Percentiles rank a stretch among this genome's conserved stretches.
These are phyloP conservation scores for Trichopus zeylanicus DNA, from an alignment of 116 monocot species.

Conservation along the genomic window DNA sequence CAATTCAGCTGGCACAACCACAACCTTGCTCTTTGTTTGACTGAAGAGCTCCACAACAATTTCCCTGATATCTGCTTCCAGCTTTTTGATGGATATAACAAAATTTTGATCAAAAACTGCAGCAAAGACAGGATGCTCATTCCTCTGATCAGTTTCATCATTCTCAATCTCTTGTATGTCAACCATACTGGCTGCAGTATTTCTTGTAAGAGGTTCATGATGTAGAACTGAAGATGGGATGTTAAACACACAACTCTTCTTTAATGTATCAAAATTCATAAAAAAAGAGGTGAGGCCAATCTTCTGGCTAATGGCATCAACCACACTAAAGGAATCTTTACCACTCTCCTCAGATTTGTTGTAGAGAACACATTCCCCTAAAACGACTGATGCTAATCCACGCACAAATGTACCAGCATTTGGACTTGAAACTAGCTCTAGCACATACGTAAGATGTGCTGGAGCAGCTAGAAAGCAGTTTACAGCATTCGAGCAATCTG, in stretches of 20 bases:
- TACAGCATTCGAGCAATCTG: constrained; percentile 69
- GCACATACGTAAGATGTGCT: constrained; percentile 64
- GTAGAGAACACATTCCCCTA: constrained; percentile 82
- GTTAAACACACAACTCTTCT: constrained; percentile 32
- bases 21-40: constrained; percentile 58
- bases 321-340: constrained; percentile 71
- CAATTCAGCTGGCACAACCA: constrained; percentile 64
- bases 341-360: constrained; percentile 50
- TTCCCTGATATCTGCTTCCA: constrained; percentile 72
- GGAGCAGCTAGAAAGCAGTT: constrained; percentile 66
- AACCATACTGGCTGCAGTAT: constrained; percentile 50
- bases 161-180: constrained; percentile 48
- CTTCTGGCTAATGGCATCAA: constrained; percentile 84
- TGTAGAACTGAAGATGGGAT: constrained; percentile 18
- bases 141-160: constrained; percentile 29
- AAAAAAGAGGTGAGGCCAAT: constrained; percentile 79
- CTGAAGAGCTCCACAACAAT: constrained; percentile 59
- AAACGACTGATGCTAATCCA: constrained; percentile 64
- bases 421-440: constrained; percentile 53
- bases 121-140: constrained; percentile 57
- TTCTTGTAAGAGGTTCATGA: constrained; percentile 45
- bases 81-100: constrained; percentile 37
- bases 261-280: constrained; percentile 67
- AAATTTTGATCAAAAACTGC: constrained; percentile 62
- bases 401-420: constrained; percentile 31